A percentile compares a stretch with the other conserved stretches of the same genome.
Conservation (phyloP, 371 early-diverging fungal genomes). For the Quaeritorhiza haematococci region DNA sequence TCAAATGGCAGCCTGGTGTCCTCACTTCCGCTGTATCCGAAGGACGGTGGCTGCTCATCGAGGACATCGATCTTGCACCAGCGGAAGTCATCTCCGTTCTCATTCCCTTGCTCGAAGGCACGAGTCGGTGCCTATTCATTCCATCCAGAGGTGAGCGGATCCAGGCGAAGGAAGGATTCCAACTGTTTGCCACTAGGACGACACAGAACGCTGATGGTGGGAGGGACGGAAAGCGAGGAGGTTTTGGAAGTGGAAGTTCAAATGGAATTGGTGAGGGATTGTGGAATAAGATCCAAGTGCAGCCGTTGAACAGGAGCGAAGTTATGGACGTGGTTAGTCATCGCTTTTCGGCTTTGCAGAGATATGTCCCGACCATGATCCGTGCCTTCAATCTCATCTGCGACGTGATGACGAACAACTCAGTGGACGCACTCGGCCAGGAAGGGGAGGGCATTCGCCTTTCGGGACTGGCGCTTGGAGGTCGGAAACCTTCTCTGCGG, state of each 20-base stretch:
- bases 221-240: no score
- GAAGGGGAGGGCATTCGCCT: constrained; percentile 22
- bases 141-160: constrained; percentile 92
- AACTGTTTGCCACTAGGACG: constrained; percentile 90
- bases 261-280: constrained; percentile 59
- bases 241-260: no score
- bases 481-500: constrained; percentile 44
- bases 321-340: constrained; percentile 57
- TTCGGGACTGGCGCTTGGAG: constrained; percentile 43
- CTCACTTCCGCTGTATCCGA: constrained; percentile 90
- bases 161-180: constrained; percentile 86
- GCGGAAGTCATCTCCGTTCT: constrained; percentile 94
- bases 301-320: constrained; percentile 60
- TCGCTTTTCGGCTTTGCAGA: constrained; percentile 46
- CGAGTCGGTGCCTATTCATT: constrained; percentile 86
- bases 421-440: constrained; percentile 41
- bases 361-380: constrained; percentile 28
- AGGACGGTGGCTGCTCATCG: constrained; percentile 98
- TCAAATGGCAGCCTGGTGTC: constrained; percentile 95
- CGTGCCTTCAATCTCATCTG: constrained; percentile 59
- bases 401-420: constrained; percentile 50
- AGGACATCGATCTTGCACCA: constrained; percentile 98
- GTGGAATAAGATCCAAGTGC: constrained; percentile 67
- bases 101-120: constrained; percentile 90
- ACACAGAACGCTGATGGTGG: constrained; percentile 45